phyloP scores from a whole-genome alignment of 441 rosid genomes.

The Flueggea neowawraea region DNA sequence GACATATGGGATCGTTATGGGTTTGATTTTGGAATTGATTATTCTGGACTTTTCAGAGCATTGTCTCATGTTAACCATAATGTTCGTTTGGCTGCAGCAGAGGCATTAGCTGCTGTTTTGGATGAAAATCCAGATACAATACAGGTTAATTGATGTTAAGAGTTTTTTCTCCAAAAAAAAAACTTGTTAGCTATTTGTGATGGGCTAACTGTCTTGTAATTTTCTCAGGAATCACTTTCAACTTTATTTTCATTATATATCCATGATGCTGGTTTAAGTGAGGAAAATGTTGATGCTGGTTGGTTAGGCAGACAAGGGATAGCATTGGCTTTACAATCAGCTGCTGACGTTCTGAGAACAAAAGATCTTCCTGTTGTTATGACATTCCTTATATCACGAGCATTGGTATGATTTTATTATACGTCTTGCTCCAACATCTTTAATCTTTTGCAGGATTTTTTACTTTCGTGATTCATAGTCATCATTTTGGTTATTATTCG shows the following conservation, averaged over 20 bases:
- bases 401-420: slow-evolving; percentile 61
- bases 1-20: slow-evolving; percentile 99
- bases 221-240: slow-evolving; percentile 85
- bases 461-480: background rate
- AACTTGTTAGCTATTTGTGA: no score
- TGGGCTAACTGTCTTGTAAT: slow-evolving; percentile 15
- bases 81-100: slow-evolving; percentile 92
- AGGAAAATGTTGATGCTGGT: slow-evolving; percentile 65
- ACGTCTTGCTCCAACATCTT: slow-evolving; percentile 2
- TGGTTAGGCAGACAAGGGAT: slow-evolving; percentile 98
- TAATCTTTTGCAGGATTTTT: background rate
- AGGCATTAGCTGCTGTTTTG: slow-evolving; percentile 97
- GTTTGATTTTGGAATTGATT: slow-evolving; percentile 82
- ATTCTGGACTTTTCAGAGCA: slow-evolving; percentile 82
- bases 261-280: slow-evolving; percentile 64
- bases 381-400: slow-evolving; percentile 97
- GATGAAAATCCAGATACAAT: slow-evolving; percentile 90
- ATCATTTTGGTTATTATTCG: background rate
- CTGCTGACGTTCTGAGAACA: slow-evolving; percentile 92
- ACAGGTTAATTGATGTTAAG: slow-evolving; percentile 44
- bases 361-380: slow-evolving; percentile 98
- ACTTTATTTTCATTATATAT: slow-evolving; percentile 90
- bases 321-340: slow-evolving; percentile 88
- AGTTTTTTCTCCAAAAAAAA: background rate
- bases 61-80: slow-evolving; percentile 77